Conservation (phyloP, 2,329 filamentous ascomycete species). For the Parastagonospora nodorum region DNA sequence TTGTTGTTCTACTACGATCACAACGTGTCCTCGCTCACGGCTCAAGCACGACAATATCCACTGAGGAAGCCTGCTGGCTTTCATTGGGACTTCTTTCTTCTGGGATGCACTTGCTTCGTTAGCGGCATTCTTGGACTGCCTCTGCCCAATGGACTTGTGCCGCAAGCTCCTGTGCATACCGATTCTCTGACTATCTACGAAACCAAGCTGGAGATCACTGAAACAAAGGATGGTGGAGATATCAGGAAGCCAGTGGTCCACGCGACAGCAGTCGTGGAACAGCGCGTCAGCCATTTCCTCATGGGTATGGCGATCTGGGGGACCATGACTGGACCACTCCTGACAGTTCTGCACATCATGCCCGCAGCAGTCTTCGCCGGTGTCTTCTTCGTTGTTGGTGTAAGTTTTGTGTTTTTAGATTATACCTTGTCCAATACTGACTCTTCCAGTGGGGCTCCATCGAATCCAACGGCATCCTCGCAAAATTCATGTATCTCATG, state of each 20-base stretch:
- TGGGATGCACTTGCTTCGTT: conserved; percentile 60
- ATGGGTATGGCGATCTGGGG: conserved; percentile 60
- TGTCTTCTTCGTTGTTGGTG: conserved; percentile 62
- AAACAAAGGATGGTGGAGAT: conserved; percentile 49
- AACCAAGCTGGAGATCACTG: conserved; percentile 40
- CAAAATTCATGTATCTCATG: conserved; percentile 55
- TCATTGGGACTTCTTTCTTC: conserved; percentile 63
- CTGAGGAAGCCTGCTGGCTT: conserved; percentile 61
- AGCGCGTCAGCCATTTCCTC: conserved; percentile 59
- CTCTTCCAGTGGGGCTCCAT: conserved; percentile 47
- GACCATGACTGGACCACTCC: conserved; percentile 59
- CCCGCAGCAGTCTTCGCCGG: conserved; percentile 58
- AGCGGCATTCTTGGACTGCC: conserved; percentile 58
- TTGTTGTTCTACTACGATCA: conserved; percentile 64
- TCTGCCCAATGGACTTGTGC: conserved; percentile 60
- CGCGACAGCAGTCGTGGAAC: conserved; percentile 57
- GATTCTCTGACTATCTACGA: conserved; percentile 54
- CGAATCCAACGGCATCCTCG: conserved; percentile 55
- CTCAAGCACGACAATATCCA: conserved; percentile 58
- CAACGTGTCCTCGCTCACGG: conserved; percentile 58
- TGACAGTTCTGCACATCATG: conserved; percentile 57
- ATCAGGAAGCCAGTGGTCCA: conserved; percentile 52
- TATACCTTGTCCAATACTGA: conserved; percentile 1
- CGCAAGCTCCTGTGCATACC: conserved; percentile 62
- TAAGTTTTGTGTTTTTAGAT: conserved; percentile 22